phyloP scores from a whole-genome alignment of 305 asterid species.

The Striga hermonthica region DNA sequence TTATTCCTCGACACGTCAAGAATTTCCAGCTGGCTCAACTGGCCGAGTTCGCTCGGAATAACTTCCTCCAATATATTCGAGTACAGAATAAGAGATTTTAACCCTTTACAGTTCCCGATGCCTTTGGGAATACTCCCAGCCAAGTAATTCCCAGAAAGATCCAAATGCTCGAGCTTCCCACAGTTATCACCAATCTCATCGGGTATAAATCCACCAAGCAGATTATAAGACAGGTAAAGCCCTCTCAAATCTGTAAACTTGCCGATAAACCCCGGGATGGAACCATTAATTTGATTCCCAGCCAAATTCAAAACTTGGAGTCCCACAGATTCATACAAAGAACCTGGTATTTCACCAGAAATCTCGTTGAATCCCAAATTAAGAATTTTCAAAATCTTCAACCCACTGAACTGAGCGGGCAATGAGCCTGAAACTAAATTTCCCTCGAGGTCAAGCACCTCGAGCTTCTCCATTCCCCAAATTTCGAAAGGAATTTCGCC shows the following conservation, averaged over 20 bases:
- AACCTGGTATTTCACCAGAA: constrained; percentile 50
- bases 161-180: constrained; percentile 64
- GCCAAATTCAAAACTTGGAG: constrained; percentile 63
- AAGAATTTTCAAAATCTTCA: constrained; percentile 55
- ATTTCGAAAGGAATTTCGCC: constrained; percentile 65
- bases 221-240: constrained; percentile 71
- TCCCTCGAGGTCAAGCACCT: constrained; percentile 86
- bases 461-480: constrained; percentile 78
- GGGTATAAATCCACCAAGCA: constrained; percentile 58
- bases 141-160: constrained; percentile 68
- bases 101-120: constrained; percentile 55
- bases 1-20: constrained; percentile 81
- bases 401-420: constrained; percentile 48
- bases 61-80: constrained; percentile 69
- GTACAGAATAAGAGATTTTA: constrained; percentile 56
- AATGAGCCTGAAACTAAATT: constrained; percentile 55
- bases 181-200: constrained; percentile 57
- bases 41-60: constrained; percentile 66
- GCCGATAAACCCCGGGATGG: constrained; percentile 53
- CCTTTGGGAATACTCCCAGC: constrained; percentile 50
- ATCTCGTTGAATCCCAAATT: constrained; percentile 67
- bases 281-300: constrained; percentile 70
- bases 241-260: constrained; percentile 52
- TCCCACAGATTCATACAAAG: constrained; percentile 44
- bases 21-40: constrained; percentile 60